phyloP scores from a whole-genome alignment of 2,329 filamentous ascomycete genomes.

The Colletotrichum camelliae region DNA sequence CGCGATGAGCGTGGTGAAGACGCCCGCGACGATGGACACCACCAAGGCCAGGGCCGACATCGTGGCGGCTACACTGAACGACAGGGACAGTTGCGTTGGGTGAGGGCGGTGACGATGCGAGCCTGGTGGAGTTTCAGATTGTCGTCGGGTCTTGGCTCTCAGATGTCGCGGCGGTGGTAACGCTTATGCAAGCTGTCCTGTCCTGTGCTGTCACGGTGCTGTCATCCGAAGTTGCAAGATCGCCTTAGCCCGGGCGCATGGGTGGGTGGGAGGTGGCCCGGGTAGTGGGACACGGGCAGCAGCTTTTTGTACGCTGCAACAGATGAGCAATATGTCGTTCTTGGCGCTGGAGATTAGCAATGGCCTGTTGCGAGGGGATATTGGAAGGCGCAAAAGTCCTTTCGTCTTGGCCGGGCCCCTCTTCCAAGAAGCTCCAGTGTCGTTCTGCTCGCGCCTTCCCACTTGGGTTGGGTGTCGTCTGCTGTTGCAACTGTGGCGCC shows the following conservation, averaged over 20 bases:
- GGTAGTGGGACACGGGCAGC: background rate
- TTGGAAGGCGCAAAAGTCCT: background rate
- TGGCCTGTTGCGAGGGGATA: background rate
- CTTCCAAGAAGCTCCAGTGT: conserved; percentile 10
- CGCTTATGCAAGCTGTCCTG: conserved; percentile 12
- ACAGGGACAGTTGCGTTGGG: background rate
- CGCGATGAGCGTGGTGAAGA: conserved; percentile 10
- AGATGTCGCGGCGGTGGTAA: background rate
- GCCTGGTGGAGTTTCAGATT: background rate
- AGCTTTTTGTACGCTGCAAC: background rate
- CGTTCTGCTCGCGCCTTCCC: conserved; percentile 18
- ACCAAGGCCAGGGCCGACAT: conserved; percentile 11
- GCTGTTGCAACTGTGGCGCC: conserved; percentile 15
- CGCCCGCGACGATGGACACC: conserved; percentile 12
- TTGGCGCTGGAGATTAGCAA: background rate
- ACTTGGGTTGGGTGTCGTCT: conserved; percentile 13
- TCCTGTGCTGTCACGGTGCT: conserved; percentile 1
- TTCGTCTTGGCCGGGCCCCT: background rate
- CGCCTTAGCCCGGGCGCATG: background rate
- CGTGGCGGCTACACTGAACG: background rate
- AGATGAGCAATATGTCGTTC: background rate
- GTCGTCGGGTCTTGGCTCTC: background rate
- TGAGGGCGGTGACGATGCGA: background rate
- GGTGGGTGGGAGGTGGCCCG: background rate
- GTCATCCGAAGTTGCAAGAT: conserved; percentile 19